Base-by-base conservation (phyloP, 768 basidiomycete genomes). In the Ramaria sp. region DNA sequence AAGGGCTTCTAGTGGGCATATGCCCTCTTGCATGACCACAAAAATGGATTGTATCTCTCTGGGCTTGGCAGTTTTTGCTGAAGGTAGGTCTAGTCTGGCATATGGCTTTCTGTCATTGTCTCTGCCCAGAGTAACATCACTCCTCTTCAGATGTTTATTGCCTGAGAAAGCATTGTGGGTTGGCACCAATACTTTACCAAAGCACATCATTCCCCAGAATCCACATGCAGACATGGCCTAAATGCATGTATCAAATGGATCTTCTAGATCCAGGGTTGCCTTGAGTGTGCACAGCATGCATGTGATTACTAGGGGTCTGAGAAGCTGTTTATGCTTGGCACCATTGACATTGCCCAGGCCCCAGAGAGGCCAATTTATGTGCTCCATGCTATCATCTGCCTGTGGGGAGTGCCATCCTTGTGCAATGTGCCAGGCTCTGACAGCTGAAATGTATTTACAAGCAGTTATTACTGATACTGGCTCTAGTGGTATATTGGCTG, bases 371-470 rank as follows among this genome's bases (percentile, higher is more conserved):
- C 63, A 71, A 17, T 63, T 50, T 22, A 72, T 68, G 15, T 55
- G 48, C 20, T 68, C 59, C 1, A 24, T 17, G 0, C 66, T 30
- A 1, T 53, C 60, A 1, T 57, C 59, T 0, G 67, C 60, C 0
- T 72, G 63, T 0, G 71, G 71, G 61, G 60, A 0, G 66, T n/a
- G 67, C 73, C 71, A 75, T 0, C 70, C 72, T 54, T 74, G n/a
- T n/a, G n/a, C n/a, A n/a, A n/a, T n/a, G n/a, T n/a, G n/a, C n/a
- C n/a, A n/a, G n/a, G n/a, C n/a, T 72, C 0, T 52, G 0, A 75
- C 60, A 0, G 64, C 72, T 7, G 69, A 59, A 9, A 75, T 63
- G 57, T 75, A 75, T 52, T 73, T 75, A 9, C 54, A 27, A 0
- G 62, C 66, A 0, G 61, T 61, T 0, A 47, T n/a, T n/a, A n/a